phyloP scores from a whole-genome alignment of 805 yeast genomes.

The Metschnikowia lunata region DNA sequence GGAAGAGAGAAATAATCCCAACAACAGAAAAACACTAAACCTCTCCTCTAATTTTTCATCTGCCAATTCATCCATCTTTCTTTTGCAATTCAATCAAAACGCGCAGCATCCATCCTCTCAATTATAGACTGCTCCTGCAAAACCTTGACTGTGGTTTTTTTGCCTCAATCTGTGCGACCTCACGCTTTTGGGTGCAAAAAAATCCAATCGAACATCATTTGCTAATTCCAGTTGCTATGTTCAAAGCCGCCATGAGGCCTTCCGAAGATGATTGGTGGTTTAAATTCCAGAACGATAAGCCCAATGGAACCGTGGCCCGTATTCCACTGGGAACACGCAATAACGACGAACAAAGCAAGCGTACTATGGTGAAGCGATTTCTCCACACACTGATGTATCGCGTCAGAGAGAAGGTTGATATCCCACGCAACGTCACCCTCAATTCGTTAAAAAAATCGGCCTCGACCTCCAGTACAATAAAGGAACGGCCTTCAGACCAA shows the following conservation, averaged over 20 bases:
- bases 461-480: not conserved
- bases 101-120: no score
- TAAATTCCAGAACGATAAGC: constrained; percentile 7
- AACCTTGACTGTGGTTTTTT: no score
- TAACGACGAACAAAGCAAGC: constrained; percentile 6
- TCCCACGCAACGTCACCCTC: constrained; percentile 2
- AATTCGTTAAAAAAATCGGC: constrained; percentile 1
- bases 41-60: no score
- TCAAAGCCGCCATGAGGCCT: constrained; percentile 9
- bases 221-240: constrained; percentile 14
- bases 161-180: constrained; percentile 1
- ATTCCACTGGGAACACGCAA: constrained; percentile 1
- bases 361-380: constrained; percentile 11
- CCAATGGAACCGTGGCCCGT: not conserved
- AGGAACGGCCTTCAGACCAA: not conserved
- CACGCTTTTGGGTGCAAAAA: constrained; percentile 10
- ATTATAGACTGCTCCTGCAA: no score
- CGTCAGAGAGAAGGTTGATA: constrained; percentile 8
- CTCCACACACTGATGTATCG: constrained; percentile 12
- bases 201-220: constrained; percentile 2
- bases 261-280: constrained; percentile 12
- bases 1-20: no score
- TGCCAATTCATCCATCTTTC: no score
- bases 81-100: no score
- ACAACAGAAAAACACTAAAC: no score